These are phyloP conservation scores for Senna tora DNA, from an alignment of 306 rosid species.

Conservation along the genomic window DNA sequence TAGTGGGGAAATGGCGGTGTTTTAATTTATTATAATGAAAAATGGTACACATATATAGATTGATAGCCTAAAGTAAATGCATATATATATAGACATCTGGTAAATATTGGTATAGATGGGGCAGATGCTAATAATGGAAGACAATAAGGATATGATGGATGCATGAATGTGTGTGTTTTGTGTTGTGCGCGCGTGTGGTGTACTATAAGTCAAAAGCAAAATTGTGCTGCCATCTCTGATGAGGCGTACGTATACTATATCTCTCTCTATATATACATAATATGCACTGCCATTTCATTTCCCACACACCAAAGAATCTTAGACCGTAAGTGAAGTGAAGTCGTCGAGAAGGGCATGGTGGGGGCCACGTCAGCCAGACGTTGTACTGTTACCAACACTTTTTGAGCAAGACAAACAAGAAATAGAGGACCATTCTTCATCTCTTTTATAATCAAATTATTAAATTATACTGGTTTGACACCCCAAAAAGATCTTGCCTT, in stretches of 20 bases:
- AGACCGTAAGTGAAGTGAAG: background rate
- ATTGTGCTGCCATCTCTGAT: background rate
- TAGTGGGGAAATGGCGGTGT: no score
- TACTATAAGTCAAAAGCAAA: background rate
- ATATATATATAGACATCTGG: no score
- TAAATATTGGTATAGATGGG: no score
- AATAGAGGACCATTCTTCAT: background rate
- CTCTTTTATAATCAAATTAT: background rate
- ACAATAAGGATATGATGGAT: background rate
- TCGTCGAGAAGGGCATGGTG: background rate
- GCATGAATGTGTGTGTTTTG: slow-evolving; percentile 8
- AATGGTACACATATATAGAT: no score
- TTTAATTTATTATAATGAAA: no score
- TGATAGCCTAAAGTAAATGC: no score
- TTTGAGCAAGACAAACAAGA: background rate
- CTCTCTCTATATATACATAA: background rate
- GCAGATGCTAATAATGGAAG: background rate
- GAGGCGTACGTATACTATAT: background rate
- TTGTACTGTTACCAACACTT: background rate
- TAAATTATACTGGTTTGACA: no score
- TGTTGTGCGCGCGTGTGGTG: no score
- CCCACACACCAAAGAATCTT: background rate
- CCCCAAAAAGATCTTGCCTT: slow-evolving; percentile 27
- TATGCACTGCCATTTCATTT: background rate
- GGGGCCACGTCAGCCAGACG: background rate